Evolutionary conservation across 176 grass and related monocot species (phyloP).

Genomic region (Oryza punctata): DNA sequence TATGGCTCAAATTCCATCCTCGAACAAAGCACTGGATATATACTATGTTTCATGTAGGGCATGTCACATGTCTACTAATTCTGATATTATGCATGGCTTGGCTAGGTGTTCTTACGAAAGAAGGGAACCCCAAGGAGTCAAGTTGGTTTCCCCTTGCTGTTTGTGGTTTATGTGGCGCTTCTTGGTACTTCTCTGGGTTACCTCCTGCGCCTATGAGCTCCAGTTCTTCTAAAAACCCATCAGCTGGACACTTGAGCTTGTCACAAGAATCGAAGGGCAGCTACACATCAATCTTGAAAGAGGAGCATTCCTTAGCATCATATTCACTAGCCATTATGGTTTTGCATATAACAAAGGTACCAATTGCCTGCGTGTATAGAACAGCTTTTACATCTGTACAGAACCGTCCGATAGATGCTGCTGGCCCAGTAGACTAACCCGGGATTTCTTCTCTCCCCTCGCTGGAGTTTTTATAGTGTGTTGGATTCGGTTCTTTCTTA

Average conservation of each 20-base stretch:
- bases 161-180: slow-evolving; percentile 85
- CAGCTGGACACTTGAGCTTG: neutral
- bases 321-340: slow-evolving; percentile 31
- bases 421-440: slow-evolving; percentile 36
- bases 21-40: neutral
- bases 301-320: slow-evolving; percentile 2
- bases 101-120: slow-evolving; percentile 60
- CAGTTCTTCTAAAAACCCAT: neutral
- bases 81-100: slow-evolving; percentile 25
- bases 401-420: slow-evolving; percentile 41
- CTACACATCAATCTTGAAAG: slow-evolving; percentile 9
- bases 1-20: slow-evolving; percentile 40
- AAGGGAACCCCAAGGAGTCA: slow-evolving; percentile 55
- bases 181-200: slow-evolving; percentile 69
- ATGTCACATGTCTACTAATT: slow-evolving; percentile 8
- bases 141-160: slow-evolving; percentile 77
- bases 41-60: neutral
- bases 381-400: slow-evolving; percentile 50
- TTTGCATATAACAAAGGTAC: slow-evolving; percentile 44
- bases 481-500: slow-evolving; percentile 10
- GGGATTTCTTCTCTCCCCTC: neutral
- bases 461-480: slow-evolving; percentile 3
- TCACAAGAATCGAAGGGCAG: slow-evolving; percentile 16
- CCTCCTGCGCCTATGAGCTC: slow-evolving; percentile 63
- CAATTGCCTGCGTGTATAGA: slow-evolving; percentile 46